Conservation (phyloP, 352 stramenopile genomes). For the Globisporangium paddicum region DNA sequence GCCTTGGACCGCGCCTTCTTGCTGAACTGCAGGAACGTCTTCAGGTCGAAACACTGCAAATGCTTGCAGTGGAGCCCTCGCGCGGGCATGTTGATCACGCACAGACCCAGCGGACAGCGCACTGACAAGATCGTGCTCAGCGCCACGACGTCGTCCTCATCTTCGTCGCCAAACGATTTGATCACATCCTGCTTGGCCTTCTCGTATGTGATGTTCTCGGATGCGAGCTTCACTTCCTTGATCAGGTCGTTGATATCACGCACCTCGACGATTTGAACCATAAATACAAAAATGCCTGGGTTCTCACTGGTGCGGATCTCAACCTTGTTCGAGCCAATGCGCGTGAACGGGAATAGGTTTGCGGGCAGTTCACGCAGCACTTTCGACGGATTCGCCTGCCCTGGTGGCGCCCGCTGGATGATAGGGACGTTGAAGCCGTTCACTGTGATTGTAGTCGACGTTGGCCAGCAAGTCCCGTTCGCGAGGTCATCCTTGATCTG, state of each 20-base stretch:
- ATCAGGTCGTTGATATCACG: constrained; percentile 59
- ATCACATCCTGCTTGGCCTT: constrained; percentile 70
- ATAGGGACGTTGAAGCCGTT: constrained; percentile 72
- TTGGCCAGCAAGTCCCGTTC: constrained; percentile 68
- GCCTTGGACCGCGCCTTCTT: constrained; percentile 80
- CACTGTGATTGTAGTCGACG: constrained; percentile 55
- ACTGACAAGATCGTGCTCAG: constrained; percentile 87
- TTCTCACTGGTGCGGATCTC: constrained; percentile 72
- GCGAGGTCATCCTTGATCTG: constrained; percentile 63
- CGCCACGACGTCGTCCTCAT: constrained; percentile 80
- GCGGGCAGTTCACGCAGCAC: constrained; percentile 68
- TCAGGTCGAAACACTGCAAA: constrained; percentile 95
- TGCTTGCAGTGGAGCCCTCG: constrained; percentile 91
- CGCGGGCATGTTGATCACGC: constrained; percentile 87
- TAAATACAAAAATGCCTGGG: constrained; percentile 52
- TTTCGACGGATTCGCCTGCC: constrained; percentile 77
- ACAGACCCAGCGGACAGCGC: constrained; percentile 82
- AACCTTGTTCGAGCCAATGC: constrained; percentile 66
- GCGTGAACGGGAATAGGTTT: constrained; percentile 68
- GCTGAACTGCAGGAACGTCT: constrained; percentile 91
- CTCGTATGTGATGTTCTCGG: constrained; percentile 65
- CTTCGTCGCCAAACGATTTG: constrained; percentile 72
- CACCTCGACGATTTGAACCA: constrained; percentile 73
- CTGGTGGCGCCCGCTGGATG: constrained; percentile 61
- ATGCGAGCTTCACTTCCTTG: constrained; percentile 52